Evolutionary conservation across 768 basidiomycete genomes (phyloP), one percentile per base, ranked within the genome.

Genomic region (Phlebiopsis gigantea): DNA sequence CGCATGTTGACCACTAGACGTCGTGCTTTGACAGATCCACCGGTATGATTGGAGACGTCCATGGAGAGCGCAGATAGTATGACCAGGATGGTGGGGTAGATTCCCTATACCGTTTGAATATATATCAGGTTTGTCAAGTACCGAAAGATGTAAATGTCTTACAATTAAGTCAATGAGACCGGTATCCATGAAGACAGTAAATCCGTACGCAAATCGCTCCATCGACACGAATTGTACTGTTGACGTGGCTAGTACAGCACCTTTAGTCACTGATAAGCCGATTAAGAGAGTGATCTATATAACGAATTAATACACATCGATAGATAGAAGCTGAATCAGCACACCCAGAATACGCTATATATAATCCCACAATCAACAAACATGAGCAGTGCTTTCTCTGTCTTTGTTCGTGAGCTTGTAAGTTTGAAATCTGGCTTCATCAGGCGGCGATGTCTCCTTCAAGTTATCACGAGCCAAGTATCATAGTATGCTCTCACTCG

Each of bases 31-130:
- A n/a, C n/a, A n/a, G n/a, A n/a, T n/a, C n/a, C n/a, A n/a, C n/a
- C n/a, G n/a, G n/a, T n/a, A n/a, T n/a, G n/a, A n/a, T n/a, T n/a
- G n/a, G n/a, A n/a, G n/a, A n/a, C n/a, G n/a, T n/a, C n/a, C n/a
- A n/a, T n/a, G n/a, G n/a, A n/a, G n/a, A 87, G 82, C 12, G 34
- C 34, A 17, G 34, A 39, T 10, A 39, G 34, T 3, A 39, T 39
- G 34, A 39, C 34, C 34, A 39, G 17, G 8, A 39, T 17, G 2
- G 34, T 39, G 3, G 34, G 34, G 8, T 39, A 39, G 12, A 39
- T 39, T 39, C 34, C 34, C 34, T 34, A 39, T 39, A 6, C 12
- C 8, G 17, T 4, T 39, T 3, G 17, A 9, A 12, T 39, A 10
- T 12, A 39, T 2, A 3, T 12, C 8, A 34, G 31, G 14, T 7